Evolutionary conservation across 805 yeast species (phyloP), one percentile per base, ranked within the genome.

Genomic region (Zygoascus bituminiphila): DNA sequence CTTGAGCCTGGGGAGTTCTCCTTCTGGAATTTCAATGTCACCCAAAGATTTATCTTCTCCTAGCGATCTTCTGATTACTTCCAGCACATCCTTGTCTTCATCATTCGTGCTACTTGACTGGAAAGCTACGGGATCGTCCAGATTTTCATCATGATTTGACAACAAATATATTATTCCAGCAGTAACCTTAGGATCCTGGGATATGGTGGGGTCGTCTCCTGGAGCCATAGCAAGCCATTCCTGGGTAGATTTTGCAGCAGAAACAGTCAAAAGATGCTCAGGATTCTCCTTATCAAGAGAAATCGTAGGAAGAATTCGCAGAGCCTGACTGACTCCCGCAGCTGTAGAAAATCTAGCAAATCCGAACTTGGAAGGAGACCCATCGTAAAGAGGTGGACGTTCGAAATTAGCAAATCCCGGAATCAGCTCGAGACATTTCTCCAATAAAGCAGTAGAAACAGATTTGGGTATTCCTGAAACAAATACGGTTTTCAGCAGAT

Each of bases 401-500:
- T 42, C 39, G 47, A 52, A 55, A 21, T 35, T 33, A 12, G 51
- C 52, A 21, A 55, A 38, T 5, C 56, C 54, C 9, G 60, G 57
- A 23, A 54, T 51, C 45, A 47, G 36, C 21, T 38, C 19, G 20
- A 55, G 42, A 2, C 47, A 45, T 5, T 38, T 37, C 20, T 22
- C 36, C 26, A 56, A 45, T 15, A 42, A 31, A 6, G 44, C 24
- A 35, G 51, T 54, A 9, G 55, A 51, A 35, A 55, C 39, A 10
- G 43, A 51, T 10, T 33, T 41, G 4, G 59, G 59, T 1, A 56
- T 19, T n/a, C 42, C 46, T 7, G 50, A 51, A 17, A 56, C 42
- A 44, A 50, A 54, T 22, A 52, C n/a, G 5, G 58, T 56, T 12
- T 51, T 36, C n/a, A 51, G 42, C 46, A 53, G 57, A 17, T 54